phyloP scores from a whole-genome alignment of 441 rosid species.

The Gossypium davidsonii region DNA sequence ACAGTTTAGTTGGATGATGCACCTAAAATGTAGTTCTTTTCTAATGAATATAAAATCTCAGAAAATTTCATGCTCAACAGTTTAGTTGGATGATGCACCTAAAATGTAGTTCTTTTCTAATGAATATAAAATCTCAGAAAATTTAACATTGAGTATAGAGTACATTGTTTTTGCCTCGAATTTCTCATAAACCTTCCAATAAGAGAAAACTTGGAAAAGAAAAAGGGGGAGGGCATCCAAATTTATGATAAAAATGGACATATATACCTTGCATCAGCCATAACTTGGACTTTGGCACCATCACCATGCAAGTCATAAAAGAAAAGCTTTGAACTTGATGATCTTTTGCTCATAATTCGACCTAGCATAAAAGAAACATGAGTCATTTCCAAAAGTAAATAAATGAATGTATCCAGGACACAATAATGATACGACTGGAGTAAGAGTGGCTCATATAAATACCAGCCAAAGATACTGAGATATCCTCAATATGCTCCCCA shows the following conservation, averaged over 20 bases:
- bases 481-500: constrained; percentile 62
- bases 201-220: not conserved
- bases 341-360: constrained; percentile 69
- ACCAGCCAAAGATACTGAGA: constrained; percentile 55
- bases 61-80: not conserved
- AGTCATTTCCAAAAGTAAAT: not conserved
- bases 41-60: not conserved
- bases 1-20: not conserved
- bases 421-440: not conserved
- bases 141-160: not conserved
- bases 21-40: not conserved
- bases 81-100: not conserved
- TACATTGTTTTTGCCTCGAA: not conserved
- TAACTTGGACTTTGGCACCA: constrained; percentile 72
- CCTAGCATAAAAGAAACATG: constrained; percentile 33
- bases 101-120: not conserved
- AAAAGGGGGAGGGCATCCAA: not conserved
- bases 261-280: constrained; percentile 72
- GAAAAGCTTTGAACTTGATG: constrained; percentile 70
- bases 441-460: constrained; percentile 2
- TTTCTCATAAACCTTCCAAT: not conserved
- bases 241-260: not conserved
- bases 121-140: not conserved
- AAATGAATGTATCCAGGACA: not conserved
- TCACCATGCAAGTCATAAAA: constrained; percentile 66